Evolutionary conservation across 805 yeast genomes (phyloP).

Genomic region (Spencermartinsiella europaea): DNA sequence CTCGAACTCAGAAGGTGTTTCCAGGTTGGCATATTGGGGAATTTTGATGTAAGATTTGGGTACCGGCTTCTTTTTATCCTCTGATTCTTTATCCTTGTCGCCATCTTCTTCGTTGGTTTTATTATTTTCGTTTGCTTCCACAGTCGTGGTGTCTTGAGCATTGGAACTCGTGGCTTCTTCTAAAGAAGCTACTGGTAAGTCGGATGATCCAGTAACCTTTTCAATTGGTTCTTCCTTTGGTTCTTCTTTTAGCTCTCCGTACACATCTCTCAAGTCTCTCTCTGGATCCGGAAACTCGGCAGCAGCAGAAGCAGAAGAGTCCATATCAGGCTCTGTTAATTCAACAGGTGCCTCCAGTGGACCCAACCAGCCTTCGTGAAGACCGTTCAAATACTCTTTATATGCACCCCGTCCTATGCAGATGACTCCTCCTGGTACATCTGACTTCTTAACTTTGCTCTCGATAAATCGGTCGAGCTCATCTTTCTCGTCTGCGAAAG

Average conservation of each 20-base stretch:
- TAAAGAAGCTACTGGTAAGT: constrained; percentile 8
- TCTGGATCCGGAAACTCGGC: constrained; percentile 20
- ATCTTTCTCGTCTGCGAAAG: constrained; percentile 13
- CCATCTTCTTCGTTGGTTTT: constrained; percentile 10
- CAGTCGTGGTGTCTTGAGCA: not conserved
- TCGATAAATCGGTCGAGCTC: constrained; percentile 31
- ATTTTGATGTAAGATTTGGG: constrained; percentile 60
- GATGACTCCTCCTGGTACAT: constrained; percentile 71
- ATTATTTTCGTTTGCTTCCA: not conserved
- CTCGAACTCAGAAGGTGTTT: constrained; percentile 58
- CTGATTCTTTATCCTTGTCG: constrained; percentile 18
- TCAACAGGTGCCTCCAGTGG: constrained; percentile 59
- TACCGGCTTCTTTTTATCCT: constrained; percentile 40
- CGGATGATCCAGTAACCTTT: too few relatives aligned
- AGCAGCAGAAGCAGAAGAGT: constrained; percentile 6
- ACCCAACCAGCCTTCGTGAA: constrained; percentile 93
- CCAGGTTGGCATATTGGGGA: constrained; percentile 48
- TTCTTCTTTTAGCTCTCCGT: constrained; percentile 7
- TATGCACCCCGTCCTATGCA: constrained; percentile 95
- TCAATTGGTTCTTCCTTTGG: constrained; percentile 4
- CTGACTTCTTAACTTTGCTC: constrained; percentile 34
- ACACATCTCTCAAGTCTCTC: constrained; percentile 15
- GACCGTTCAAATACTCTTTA: constrained; percentile 84
- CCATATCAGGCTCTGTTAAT: constrained; percentile 13
- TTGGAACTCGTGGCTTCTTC: not conserved